Evolutionary conservation across 495 filamentous ascomycete genomes (phyloP).

Genomic region (Diplogelasinospora grovesii): DNA sequence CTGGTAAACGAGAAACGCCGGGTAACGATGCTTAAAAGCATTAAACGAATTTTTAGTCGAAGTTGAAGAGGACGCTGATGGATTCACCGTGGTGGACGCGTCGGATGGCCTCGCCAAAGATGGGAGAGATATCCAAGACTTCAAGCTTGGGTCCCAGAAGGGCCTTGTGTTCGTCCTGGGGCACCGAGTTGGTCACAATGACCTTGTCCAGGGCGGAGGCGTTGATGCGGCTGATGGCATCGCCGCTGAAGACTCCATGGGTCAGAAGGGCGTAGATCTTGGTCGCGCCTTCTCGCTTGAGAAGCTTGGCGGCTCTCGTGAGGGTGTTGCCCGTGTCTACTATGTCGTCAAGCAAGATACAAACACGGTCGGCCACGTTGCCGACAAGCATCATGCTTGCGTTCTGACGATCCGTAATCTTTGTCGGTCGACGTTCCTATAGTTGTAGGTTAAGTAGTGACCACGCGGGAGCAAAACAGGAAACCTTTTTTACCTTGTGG

Average conservation of each 20-base stretch:
- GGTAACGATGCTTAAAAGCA: conserved; percentile 12
- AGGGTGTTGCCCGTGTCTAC: conserved; percentile 96
- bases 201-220: conserved; percentile 83
- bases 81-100: conserved; percentile 97
- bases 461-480: conserved; percentile 26
- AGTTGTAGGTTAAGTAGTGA: conserved; percentile 7
- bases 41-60: conserved; percentile 50
- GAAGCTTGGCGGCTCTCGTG: conserved; percentile 89
- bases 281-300: conserved; percentile 88
- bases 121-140: conserved; percentile 81
- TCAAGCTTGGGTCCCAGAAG: conserved; percentile 73
- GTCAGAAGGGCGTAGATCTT: conserved; percentile 87
- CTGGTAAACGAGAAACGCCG: conserved; percentile 1
- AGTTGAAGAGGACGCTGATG: conserved; percentile 94
- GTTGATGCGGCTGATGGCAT: conserved; percentile 91
- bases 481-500: conserved; percentile 89
- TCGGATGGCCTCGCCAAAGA: conserved; percentile 96
- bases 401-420: conserved; percentile 84
- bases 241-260: conserved; percentile 88
- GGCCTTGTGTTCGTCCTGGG: conserved; percentile 73
- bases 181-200: conserved; percentile 89
- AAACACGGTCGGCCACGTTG: conserved; percentile 69
- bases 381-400: conserved; percentile 99
- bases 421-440: conserved; percentile 90
- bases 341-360: conserved; percentile 90